Percentiles rank a stretch among this genome's conserved stretches.
phyloP scores from a whole-genome alignment of 2,329 filamentous ascomycete genomes.

The Botryotinia narcissicola region DNA sequence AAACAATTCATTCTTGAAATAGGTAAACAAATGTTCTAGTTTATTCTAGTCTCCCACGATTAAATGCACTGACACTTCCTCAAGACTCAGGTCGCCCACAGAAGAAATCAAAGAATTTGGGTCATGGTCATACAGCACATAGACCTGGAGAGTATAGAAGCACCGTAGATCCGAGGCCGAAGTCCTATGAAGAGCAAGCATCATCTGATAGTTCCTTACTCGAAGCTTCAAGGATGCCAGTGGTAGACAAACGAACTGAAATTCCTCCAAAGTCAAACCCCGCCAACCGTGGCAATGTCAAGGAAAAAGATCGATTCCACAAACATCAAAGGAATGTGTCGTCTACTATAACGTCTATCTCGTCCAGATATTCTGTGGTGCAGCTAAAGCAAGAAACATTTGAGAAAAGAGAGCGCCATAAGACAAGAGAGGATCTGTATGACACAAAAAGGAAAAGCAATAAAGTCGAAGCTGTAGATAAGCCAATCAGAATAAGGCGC shows the following conservation, averaged over 20 bases:
- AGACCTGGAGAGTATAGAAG: background rate
- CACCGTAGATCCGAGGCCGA: background rate
- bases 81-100: background rate
- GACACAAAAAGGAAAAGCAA: slow-evolving; percentile 43
- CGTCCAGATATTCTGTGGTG: background rate
- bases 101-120: background rate
- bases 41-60: background rate
- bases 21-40: background rate
- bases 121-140: background rate
- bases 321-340: slow-evolving; percentile 23
- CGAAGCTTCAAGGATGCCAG: slow-evolving; percentile 12
- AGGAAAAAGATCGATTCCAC: background rate
- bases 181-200: slow-evolving; percentile 20
- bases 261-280: background rate
- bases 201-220: slow-evolving; percentile 34
- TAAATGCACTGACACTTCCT: background rate
- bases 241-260: slow-evolving; percentile 1
- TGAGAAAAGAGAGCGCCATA: slow-evolving; percentile 53
- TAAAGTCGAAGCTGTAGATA: slow-evolving; percentile 25
- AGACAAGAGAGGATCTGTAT: slow-evolving; percentile 56
- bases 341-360: slow-evolving; percentile 2
- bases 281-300: background rate
- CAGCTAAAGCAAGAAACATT: slow-evolving; percentile 29
- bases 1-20: background rate
- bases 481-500: slow-evolving; percentile 26